Evolutionary conservation across 257 asterid genomes (phyloP).

Genomic region (Gentiana straminea): DNA sequence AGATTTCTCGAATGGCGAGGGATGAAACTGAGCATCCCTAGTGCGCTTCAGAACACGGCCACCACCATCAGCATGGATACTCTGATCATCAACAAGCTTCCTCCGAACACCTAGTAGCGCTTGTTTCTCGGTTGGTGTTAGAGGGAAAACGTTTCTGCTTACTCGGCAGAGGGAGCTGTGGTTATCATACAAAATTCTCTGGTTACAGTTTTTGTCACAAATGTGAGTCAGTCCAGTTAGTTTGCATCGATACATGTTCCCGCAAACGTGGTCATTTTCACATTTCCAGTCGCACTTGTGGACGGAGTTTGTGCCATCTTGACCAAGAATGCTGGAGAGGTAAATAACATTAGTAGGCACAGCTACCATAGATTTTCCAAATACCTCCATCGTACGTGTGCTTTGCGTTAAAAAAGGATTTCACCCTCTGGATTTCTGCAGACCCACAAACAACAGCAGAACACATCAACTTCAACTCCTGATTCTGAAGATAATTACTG

Average conservation of each 20-base stretch:
- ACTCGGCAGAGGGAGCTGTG: conserved; percentile 90
- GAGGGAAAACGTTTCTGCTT: conserved; percentile 69
- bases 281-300: conserved; percentile 99
- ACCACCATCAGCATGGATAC: conserved; percentile 49
- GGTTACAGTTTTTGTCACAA: conserved; percentile 97
- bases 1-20: conserved; percentile 90
- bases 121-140: conserved; percentile 67
- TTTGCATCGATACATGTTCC: conserved; percentile 92
- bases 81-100: conserved; percentile 69
- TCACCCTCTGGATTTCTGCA: conserved; percentile 50
- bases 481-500: no score
- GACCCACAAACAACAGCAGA: conserved; percentile 39
- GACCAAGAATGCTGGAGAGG: conserved; percentile 93
- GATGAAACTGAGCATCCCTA: conserved; percentile 68
- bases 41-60: conserved; percentile 62
- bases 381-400: conserved; percentile 67
- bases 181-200: conserved; percentile 86
- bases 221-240: conserved; percentile 87
- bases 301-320: conserved; percentile 83
- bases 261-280: conserved; percentile 72
- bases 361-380: conserved; percentile 79
- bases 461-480: conserved; percentile 11
- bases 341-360: conserved; percentile 78
- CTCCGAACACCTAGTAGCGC: conserved; percentile 86
- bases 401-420: conserved; percentile 13